phyloP scores from a whole-genome alignment of 208 protist genomes.

The Endotrypanum monterogeii region DNA sequence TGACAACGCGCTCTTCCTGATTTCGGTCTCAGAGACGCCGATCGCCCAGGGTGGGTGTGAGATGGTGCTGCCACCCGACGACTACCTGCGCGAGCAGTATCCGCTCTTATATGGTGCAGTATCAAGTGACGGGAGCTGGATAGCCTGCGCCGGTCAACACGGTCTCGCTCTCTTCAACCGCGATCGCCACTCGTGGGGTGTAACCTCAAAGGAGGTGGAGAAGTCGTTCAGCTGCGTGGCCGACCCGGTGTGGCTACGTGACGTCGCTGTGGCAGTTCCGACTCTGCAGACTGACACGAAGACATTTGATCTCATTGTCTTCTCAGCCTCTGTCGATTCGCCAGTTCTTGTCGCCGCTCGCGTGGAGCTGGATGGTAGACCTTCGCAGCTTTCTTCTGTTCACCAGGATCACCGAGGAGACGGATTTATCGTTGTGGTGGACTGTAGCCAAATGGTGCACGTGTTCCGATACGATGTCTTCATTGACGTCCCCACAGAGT shows the following conservation, averaged over 20 bases:
- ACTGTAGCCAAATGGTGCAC: constrained; percentile 32
- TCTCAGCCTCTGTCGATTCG: constrained; percentile 32
- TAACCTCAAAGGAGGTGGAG: constrained; percentile 38
- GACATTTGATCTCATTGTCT: constrained; percentile 40
- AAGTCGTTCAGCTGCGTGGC: constrained; percentile 45
- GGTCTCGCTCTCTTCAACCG: constrained; percentile 53
- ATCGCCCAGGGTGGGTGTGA: constrained; percentile 23
- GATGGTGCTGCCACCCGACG: constrained; percentile 24
- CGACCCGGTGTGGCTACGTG: constrained; percentile 62
- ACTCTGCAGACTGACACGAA: constrained; percentile 21
- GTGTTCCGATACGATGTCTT: constrained; percentile 57
- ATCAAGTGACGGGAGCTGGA: constrained; percentile 41
- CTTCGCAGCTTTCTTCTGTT: constrained; percentile 35
- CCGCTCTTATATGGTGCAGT: constrained; percentile 62
- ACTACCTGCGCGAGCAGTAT: constrained; percentile 56
- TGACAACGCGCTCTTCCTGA: constrained; percentile 35
- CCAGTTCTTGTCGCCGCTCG: constrained; percentile 21
- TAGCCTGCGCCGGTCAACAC: constrained; percentile 47
- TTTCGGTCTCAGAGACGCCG: constrained; percentile 23
- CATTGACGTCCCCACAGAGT: constrained; percentile 10
- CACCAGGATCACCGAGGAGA: constrained; percentile 38
- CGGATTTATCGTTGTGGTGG: constrained; percentile 42
- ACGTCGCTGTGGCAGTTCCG: constrained; percentile 45
- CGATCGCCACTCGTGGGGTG: constrained; percentile 38
- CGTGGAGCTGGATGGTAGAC: constrained; percentile 36